Evolutionary conservation across 2,329 filamentous ascomycete species (phyloP).

Genomic region (Didymella segeticola): DNA sequence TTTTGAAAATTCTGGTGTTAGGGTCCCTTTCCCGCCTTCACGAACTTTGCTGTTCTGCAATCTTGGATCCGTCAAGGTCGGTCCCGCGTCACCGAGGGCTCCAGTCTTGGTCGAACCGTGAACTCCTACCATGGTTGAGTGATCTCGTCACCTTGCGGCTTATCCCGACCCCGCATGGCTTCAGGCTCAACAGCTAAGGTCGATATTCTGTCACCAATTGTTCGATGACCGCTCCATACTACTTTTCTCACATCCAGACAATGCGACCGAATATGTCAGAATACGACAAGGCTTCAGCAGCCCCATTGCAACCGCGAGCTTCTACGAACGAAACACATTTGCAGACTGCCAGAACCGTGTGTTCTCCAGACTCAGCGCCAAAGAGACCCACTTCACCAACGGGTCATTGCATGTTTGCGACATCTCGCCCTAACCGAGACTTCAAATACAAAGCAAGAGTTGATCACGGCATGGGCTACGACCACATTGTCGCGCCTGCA

Average conservation of each 20-base stretch:
- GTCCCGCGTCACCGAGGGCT: background rate
- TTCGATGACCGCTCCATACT: too few species aligned
- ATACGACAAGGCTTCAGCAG: background rate
- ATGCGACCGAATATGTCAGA: background rate
- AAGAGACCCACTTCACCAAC: background rate
- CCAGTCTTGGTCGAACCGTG: background rate
- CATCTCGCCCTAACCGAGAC: background rate
- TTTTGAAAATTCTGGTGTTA: background rate
- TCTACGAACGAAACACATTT: background rate
- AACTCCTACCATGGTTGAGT: background rate
- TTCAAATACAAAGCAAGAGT: background rate
- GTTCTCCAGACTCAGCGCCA: background rate
- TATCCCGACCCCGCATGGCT: background rate
- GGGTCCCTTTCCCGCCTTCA: too few species aligned
- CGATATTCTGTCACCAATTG: background rate
- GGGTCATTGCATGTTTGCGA: background rate
- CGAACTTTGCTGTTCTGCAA: background rate
- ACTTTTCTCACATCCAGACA: background rate
- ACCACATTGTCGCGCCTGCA: background rate
- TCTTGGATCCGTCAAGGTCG: background rate
- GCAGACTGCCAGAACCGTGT: background rate
- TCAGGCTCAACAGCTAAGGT: background rate
- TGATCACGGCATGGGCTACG: background rate
- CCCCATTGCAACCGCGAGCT: background rate
- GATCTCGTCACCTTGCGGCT: background rate